Evolutionary conservation across 1,284 basidiomycete genomes (phyloP), one percentile per base, ranked within the genome.

Genomic region (Cryptococcus sp.): DNA sequence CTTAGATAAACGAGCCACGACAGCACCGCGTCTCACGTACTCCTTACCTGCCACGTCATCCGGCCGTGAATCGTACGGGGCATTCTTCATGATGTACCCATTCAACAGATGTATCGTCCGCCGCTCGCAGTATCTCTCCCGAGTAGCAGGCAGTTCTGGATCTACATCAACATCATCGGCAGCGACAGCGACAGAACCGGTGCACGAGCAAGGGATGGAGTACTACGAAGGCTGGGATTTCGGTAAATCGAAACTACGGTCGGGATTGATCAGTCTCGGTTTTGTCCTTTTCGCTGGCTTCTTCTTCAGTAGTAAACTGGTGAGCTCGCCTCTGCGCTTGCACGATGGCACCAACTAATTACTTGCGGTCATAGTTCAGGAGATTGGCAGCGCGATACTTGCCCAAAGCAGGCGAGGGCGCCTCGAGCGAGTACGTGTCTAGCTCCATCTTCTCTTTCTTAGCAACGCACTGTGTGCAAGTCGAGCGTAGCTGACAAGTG

Each of bases 81-180:
- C 79, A 0, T 80, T 84, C 62, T 90, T 83, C 73, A 67, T 86
- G 46, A 90, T 93, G 85, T 77, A 80, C 15, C 61, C 79, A 1
- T 69, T 82, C 48, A 91, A 95, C 71, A 80, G 82, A 38, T 79
- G 85, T 19, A 77, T 91, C 35, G 88, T 93, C 40, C 86, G 90
- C 63, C 85, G 92, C 55, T 86, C 90, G 22, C 90, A 86, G 81
- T 90, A 86, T 13, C 81, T 94, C 30, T 82, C 86, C 50, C 83
- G 88, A 23, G 59, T 66, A 15, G 42, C 52, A 22, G 27, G 19
- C 19, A 45, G 7, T 8, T 19, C 27, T 10, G 27, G 17, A 27
- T n/a, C 0, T 11, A 15, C 23, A 3, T 27, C 13, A 1, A 8
- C 22, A 6, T 20, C 30, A 4, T n/a, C 27, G 16, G 23, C 15